Base-by-base conservation (phyloP, 441 rosid species). In the Euphorbia schlechtendalii region DNA sequence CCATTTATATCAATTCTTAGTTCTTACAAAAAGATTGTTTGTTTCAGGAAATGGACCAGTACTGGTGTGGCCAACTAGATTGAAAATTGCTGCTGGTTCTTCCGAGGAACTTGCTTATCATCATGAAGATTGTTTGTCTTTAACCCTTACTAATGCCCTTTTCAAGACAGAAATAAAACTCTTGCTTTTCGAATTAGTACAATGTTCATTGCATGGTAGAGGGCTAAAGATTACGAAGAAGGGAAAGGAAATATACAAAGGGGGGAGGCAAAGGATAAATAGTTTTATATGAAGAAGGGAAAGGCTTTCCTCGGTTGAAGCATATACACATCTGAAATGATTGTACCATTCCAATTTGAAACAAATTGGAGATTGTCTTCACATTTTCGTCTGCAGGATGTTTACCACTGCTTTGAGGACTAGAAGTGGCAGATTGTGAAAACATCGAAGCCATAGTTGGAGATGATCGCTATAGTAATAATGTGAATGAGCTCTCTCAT, bases 21-120 rank as follows among this genome's bases (percentile, higher is more conserved):
- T 59, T 9, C 36, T 25, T 61, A 8, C n/a, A 59, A 18, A 40
- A 40, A 49, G 28, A 14, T 27, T 40, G 56, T 22, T 70, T 27
- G 2, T 27, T 79, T 74, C 74, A 88, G 89, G 79, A 64, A 73
- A 73, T 25, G 81, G 60, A 22, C 80, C 77, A 78, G 79, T 82
- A 0, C 78, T 89, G 85, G 87, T 82, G 61, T 92, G 96, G 96
- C 71, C 71, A 8, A 78, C 83, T 5, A 81, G 98, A 71, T 67
- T 89, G 70, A 92, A 57, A 81, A 89, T 92, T 80, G 96, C 98
- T 64, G 69, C 83, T 71, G 96, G 96, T 24, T 84, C 98, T 66
- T 95, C 96, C 12, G 87, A 86, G 74, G 98, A 95, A 69, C 84
- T 92, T 27, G 92, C 96, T 2, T 92, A 92, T 77, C 90, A 89